Percentiles rank a stretch among this genome's conserved stretches.
Evolutionary conservation across 1,284 basidiomycete genomes (phyloP).

Genomic region (Austropuccinia psidii): DNA sequence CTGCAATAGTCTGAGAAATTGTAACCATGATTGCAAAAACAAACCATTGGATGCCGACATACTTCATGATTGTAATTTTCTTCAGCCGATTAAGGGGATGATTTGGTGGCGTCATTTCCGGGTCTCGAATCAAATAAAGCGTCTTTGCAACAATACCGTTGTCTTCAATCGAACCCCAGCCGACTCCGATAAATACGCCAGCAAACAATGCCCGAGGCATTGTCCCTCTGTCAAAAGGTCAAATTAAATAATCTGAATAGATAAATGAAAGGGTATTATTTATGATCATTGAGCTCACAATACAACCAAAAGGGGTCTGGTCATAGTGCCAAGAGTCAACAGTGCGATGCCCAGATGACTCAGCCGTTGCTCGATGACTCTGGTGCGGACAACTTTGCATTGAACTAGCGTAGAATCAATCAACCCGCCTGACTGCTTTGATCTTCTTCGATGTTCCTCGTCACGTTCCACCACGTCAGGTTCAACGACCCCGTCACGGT

Average conservation of each 20-base stretch:
- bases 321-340: constrained; percentile 47
- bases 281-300: constrained; percentile 39
- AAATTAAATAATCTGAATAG: not conserved
- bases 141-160: constrained; percentile 80
- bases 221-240: constrained; percentile 32
- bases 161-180: constrained; percentile 58
- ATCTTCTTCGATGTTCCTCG: constrained; percentile 40
- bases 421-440: not conserved
- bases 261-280: constrained; percentile 38
- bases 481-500: constrained; percentile 43
- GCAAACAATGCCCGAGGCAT: constrained; percentile 43
- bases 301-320: constrained; percentile 45
- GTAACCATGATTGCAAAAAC: constrained; percentile 86
- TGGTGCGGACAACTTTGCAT: constrained; percentile 41
- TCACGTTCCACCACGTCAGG: constrained; percentile 51
- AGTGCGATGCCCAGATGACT: constrained; percentile 46
- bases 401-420: constrained; percentile 10
- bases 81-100: constrained; percentile 69
- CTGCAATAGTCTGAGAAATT: constrained; percentile 75
- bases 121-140: constrained; percentile 72
- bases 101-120: constrained; percentile 55
- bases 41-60: constrained; percentile 68
- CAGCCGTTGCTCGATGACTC: constrained; percentile 45
- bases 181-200: constrained; percentile 47
- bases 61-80: constrained; percentile 67